Conservation (phyloP, 345 rosid species). For the Aurinia saxatilis region DNA sequence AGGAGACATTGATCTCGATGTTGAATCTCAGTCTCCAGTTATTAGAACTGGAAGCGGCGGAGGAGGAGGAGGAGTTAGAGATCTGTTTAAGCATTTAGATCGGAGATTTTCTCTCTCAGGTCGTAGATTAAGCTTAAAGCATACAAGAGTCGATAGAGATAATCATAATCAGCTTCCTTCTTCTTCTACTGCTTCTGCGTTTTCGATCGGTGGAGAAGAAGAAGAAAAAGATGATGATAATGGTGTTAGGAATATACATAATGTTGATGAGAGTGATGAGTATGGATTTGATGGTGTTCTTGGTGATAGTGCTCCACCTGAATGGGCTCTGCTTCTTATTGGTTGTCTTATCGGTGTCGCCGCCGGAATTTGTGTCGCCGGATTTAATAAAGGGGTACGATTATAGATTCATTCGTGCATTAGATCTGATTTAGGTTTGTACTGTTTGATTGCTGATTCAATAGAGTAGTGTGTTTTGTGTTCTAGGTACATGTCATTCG, state of each 20-base stretch:
- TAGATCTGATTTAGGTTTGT: neutral
- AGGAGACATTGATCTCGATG: slow-evolving; percentile 17
- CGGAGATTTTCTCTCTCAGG: slow-evolving; percentile 54
- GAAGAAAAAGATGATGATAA: neutral
- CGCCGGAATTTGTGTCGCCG: slow-evolving; percentile 89
- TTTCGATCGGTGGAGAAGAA: neutral
- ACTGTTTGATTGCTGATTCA: slow-evolving; percentile 15
- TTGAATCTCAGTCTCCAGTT: slow-evolving; percentile 36
- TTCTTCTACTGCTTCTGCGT: slow-evolving; percentile 24
- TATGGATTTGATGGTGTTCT: slow-evolving; percentile 38
- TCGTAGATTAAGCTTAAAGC: slow-evolving; percentile 45
- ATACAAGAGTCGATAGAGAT: slow-evolving; percentile 39
- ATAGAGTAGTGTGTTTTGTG: slow-evolving; percentile 17
- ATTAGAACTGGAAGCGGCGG: slow-evolving; percentile 18
- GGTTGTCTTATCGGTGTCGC: slow-evolving; percentile 91
- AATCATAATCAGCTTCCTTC: neutral
- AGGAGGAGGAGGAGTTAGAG: slow-evolving; percentile 33
- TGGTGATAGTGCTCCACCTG: slow-evolving; percentile 82
- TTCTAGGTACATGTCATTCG: slow-evolving; percentile 84
- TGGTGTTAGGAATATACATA: slow-evolving; percentile 18
- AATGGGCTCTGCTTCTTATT: slow-evolving; percentile 87
- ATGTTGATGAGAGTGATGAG: slow-evolving; percentile 14
- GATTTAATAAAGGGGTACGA: slow-evolving; percentile 77
- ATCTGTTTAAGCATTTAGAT: slow-evolving; percentile 59
- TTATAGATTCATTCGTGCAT: neutral